Conservation (phyloP, 352 stramenopile genomes). For the Globisporangium mamillatum region DNA sequence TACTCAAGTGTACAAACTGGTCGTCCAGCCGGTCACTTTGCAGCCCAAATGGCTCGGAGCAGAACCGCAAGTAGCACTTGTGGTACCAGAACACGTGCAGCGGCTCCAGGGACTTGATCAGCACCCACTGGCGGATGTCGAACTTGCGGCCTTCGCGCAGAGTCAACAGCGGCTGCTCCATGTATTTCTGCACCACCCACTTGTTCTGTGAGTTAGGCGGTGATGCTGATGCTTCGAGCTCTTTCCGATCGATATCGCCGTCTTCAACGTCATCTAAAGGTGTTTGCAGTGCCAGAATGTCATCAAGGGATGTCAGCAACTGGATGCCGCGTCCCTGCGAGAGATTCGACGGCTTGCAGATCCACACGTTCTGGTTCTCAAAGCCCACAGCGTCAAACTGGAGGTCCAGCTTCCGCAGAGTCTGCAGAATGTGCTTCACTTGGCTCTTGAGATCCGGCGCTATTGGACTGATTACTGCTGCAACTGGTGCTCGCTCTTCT, state of each 20-base stretch:
- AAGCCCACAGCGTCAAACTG: slow-evolving; percentile 39
- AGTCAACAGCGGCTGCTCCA: slow-evolving; percentile 65
- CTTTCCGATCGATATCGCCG: not conserved
- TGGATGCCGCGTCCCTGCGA: slow-evolving; percentile 74
- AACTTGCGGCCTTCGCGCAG: slow-evolving; percentile 67
- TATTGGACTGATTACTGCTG: not conserved
- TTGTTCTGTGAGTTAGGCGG: slow-evolving; percentile 1
- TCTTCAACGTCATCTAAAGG: not conserved
- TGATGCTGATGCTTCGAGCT: not conserved
- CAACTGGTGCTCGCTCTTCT: not conserved
- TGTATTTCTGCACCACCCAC: slow-evolving; percentile 87
- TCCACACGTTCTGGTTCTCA: slow-evolving; percentile 56
- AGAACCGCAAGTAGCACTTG: slow-evolving; percentile 79
- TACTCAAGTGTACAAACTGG: slow-evolving; percentile 74
- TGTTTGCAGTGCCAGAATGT: slow-evolving; percentile 23
- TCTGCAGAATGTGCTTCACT: slow-evolving; percentile 19
- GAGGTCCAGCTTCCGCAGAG: slow-evolving; percentile 29
- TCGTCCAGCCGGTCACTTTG: slow-evolving; percentile 31
- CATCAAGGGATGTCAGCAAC: slow-evolving; percentile 37
- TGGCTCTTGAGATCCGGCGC: not conserved
- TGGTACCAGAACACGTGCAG: slow-evolving; percentile 62
- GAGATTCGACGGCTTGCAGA: slow-evolving; percentile 74
- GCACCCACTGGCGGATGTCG: slow-evolving; percentile 85
- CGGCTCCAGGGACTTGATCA: slow-evolving; percentile 63
- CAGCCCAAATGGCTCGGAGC: slow-evolving; percentile 50